Base-by-base conservation (phyloP, 805 yeast species). In the Candida chauliodis region DNA sequence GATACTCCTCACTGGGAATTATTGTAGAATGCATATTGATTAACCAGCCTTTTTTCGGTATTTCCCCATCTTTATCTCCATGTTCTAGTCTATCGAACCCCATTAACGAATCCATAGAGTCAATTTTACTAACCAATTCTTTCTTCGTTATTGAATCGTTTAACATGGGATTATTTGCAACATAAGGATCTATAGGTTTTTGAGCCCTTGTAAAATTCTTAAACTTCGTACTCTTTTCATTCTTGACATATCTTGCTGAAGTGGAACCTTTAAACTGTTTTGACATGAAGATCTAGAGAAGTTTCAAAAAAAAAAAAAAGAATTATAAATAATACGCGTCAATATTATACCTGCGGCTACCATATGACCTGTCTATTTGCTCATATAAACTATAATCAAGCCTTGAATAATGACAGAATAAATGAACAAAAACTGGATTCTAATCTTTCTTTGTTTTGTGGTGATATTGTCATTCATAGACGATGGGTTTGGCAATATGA, bases 21-120 rank as follows among this genome's bases (percentile, higher is more conserved):
- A 84, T 69, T 1, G 95, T 86, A 2, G 95, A 78, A 63, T 91
- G 99, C 93, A 93, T 88, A 54, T 93, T 95, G 29, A 84, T 76
- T 38, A 93, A 66, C 99, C 99, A 93, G 30, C 99, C 99, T 13
- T 76, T 75, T 40, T 75, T 73, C 2, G 73, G 69, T 44, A 56
- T 61, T 27, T 50, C 43, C 5, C 71, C 72, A 39, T 66, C 72
- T 33, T 71, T 58, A 24, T 95, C 77, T 21, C 96, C 87, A 45
- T 80, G 62, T 36, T 82, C 86, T 45, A 71, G 79, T 36, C 93
- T 69, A 30, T 82, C 86, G 56, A 93, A 93, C 9, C 98, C 99
- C 93, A 95, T 88, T 41, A 76, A 60, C 1, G 80, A 57, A 53
- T 91, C 99, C 8, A 90, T 66, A 20, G 72, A 69, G 52, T 89